Evolutionary conservation across 1,284 basidiomycete genomes (phyloP).

Genomic region (Amylostereum areolatum): DNA sequence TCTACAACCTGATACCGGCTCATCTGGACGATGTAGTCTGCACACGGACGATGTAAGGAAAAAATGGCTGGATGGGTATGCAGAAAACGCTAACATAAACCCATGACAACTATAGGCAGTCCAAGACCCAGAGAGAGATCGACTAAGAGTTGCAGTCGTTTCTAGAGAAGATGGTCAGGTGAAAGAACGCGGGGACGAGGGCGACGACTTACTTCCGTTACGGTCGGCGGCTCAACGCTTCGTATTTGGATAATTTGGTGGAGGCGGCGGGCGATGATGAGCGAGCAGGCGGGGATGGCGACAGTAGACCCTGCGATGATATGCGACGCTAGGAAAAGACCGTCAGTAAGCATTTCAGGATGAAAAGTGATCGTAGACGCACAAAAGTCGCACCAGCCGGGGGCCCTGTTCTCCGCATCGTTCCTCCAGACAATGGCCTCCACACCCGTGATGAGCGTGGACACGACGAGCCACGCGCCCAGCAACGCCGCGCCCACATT

Average conservation of each 20-base stretch:
- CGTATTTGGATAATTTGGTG: not conserved
- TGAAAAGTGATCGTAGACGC: not conserved
- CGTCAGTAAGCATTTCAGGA: not conserved
- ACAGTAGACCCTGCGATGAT: not conserved
- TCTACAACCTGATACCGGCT: not conserved
- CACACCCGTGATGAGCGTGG: not conserved
- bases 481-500: not conserved
- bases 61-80: no score
- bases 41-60: no score
- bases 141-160: no score
- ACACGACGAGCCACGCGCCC: not conserved
- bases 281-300: not conserved
- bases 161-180: no score
- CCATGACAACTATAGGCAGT: not conserved
- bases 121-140: no score
- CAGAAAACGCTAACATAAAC: no score
- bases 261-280: not conserved
- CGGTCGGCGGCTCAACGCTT: not conserved
- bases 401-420: not conserved
- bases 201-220: no score
- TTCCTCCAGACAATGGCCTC: not conserved
- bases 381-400: slow-evolving; percentile 1
- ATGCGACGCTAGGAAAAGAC: not conserved
- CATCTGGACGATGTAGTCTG: not conserved
- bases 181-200: no score